Evolutionary conservation across 2,329 filamentous ascomycete species (phyloP).

Genomic region (Fusarium oligoseptatum): DNA sequence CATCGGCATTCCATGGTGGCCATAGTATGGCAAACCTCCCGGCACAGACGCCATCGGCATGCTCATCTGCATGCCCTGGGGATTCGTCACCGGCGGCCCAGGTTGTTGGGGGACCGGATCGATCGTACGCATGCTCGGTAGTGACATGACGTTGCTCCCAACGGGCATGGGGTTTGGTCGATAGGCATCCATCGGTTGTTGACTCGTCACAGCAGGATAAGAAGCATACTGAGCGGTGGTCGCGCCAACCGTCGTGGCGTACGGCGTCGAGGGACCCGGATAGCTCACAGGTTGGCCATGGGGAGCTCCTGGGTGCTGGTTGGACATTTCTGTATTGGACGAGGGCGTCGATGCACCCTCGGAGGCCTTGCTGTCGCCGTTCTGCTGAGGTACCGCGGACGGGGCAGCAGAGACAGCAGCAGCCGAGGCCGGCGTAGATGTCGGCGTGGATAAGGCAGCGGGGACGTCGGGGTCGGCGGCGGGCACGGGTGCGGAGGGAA

Average conservation of each 20-base stretch:
- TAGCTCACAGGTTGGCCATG: constrained; percentile 50
- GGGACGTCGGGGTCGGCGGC: constrained; percentile 32
- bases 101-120: constrained; percentile 51
- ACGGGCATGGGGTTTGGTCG: constrained; percentile 47
- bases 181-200: constrained; percentile 47
- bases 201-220: constrained; percentile 48
- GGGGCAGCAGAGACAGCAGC: constrained; percentile 34
- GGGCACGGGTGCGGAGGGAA: constrained; percentile 29
- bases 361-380: constrained; percentile 50
- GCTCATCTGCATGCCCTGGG: constrained; percentile 55
- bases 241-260: constrained; percentile 38
- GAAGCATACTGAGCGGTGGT: constrained; percentile 49
- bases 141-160: constrained; percentile 49
- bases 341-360: constrained; percentile 42
- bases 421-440: constrained; percentile 31
- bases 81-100: constrained; percentile 48
- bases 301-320: constrained; percentile 49
- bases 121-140: constrained; percentile 59
- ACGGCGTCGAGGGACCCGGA: constrained; percentile 42
- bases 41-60: constrained; percentile 47
- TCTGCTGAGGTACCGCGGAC: constrained; percentile 44
- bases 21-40: constrained; percentile 59
- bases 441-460: constrained; percentile 33
- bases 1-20: constrained; percentile 53
- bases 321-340: constrained; percentile 51